A percentile compares a stretch with the other conserved stretches of the same genome.
These are phyloP conservation scores for Chlorella sp. DNA, from an alignment of 139 green algal species.

Conservation along the genomic window DNA sequence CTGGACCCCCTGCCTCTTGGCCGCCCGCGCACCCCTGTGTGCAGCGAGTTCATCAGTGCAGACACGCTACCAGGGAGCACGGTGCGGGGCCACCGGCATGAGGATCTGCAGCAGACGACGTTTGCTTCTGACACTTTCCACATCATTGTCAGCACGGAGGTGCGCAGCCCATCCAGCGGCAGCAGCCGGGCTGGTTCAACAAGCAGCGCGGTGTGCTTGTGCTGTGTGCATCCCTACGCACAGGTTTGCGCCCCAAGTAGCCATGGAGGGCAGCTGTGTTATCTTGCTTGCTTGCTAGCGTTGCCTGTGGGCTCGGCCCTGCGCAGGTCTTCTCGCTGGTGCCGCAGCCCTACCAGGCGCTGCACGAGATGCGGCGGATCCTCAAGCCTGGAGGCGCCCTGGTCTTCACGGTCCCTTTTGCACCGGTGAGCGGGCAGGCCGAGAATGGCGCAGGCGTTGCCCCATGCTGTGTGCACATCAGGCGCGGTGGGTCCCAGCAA, in stretches of 20 bases:
- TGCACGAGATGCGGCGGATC: constrained; percentile 12
- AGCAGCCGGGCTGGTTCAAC: too few species aligned
- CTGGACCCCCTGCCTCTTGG: background rate
- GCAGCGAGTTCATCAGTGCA: constrained; percentile 27
- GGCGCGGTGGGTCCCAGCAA: too few species aligned
- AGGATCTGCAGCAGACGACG: constrained; percentile 21
- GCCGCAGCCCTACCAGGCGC: constrained; percentile 18
- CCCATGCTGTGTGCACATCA: too few species aligned
- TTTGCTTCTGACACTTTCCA: constrained; percentile 16
- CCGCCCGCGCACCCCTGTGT: background rate
- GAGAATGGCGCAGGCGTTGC: background rate
- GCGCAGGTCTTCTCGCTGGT: constrained; percentile 14
- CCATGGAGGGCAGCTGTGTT: too few species aligned
- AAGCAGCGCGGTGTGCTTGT: background rate
- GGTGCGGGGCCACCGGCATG: background rate
- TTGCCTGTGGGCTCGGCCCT: background rate
- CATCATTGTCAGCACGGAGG: constrained; percentile 15
- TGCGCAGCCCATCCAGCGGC: too few species aligned
- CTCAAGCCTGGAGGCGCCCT: constrained; percentile 25
- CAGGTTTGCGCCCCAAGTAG: too few species aligned
- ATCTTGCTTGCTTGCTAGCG: too few species aligned
- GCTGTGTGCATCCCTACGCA: background rate
- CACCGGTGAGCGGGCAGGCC: background rate
- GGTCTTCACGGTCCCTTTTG: constrained; percentile 25
- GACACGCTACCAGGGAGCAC: background rate